These are phyloP conservation scores for Colletotrichum ledebouriae DNA, from an alignment of 2,329 filamentous ascomycete genomes.

Conservation along the genomic window DNA sequence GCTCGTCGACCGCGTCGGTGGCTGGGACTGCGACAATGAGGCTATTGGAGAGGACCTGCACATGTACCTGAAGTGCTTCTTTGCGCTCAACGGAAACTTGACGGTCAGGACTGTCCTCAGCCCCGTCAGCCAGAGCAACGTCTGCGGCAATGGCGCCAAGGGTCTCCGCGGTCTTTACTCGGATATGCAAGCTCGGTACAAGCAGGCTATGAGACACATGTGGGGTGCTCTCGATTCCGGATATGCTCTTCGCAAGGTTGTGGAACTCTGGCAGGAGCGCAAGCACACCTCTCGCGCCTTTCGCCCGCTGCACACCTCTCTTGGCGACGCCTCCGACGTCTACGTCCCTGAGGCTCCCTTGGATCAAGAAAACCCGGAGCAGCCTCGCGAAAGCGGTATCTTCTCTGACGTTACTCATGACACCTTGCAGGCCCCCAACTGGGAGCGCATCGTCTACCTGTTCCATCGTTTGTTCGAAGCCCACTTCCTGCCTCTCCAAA, in stretches of 20 bases:
- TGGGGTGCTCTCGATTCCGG: slow-evolving; percentile 80
- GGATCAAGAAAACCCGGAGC: slow-evolving; percentile 55
- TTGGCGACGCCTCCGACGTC: slow-evolving; percentile 60
- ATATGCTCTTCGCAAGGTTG: slow-evolving; percentile 70
- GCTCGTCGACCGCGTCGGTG: slow-evolving; percentile 76
- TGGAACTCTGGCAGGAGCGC: slow-evolving; percentile 69
- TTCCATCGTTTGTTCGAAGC: slow-evolving; percentile 80
- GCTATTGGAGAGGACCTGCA: slow-evolving; percentile 83
- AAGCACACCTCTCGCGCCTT: slow-evolving; percentile 68
- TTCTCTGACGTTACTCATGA: slow-evolving; percentile 68
- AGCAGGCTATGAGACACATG: slow-evolving; percentile 81
- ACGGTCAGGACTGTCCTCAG: slow-evolving; percentile 74
- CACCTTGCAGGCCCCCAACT: slow-evolving; percentile 65
- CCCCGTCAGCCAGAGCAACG: slow-evolving; percentile 80
- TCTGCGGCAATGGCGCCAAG: slow-evolving; percentile 69
- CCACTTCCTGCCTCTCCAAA: slow-evolving; percentile 78
- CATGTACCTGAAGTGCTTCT: slow-evolving; percentile 85
- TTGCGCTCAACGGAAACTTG: slow-evolving; percentile 77
- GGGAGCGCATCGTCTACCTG: slow-evolving; percentile 69
- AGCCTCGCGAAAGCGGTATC: slow-evolving; percentile 62
- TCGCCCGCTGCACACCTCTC: slow-evolving; percentile 67
- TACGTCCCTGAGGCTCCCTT: slow-evolving; percentile 63
- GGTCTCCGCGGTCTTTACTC: slow-evolving; percentile 66
- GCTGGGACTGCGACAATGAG: slow-evolving; percentile 78
- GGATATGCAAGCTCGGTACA: slow-evolving; percentile 76